Conservation (phyloP, 306 rosid species). For the Cucumis cinereus region DNA sequence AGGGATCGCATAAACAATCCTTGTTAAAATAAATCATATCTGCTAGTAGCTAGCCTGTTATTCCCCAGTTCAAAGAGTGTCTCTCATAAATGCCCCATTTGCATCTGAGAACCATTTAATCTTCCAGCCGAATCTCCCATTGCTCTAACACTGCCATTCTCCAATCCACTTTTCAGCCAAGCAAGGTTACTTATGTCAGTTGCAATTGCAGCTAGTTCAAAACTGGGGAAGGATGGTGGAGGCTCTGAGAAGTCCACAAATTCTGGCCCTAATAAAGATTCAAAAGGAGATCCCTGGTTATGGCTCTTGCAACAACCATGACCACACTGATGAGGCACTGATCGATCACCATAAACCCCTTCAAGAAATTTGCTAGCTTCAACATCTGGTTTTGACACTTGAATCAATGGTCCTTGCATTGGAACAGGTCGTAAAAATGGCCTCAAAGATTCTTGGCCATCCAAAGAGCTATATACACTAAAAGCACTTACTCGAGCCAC, state of each 20-base stretch:
- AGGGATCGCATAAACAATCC: not conserved
- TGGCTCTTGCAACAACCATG: conserved; percentile 53
- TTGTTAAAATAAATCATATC: not conserved
- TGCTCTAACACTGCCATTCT: conserved; percentile 55
- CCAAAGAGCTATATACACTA: conserved; percentile 38
- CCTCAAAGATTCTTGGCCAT: conserved; percentile 32
- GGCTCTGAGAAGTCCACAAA: conserved; percentile 70
- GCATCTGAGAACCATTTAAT: conserved; percentile 32
- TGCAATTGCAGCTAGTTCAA: conserved; percentile 88
- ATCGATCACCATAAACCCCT: conserved; percentile 31
- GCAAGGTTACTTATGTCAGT: conserved; percentile 83
- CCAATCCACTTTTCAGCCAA: conserved; percentile 95
- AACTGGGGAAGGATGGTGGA: conserved; percentile 48
- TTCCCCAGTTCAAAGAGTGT: conserved; percentile 15
- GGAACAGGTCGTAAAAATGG: conserved; percentile 41
- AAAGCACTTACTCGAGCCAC: conserved; percentile 81
- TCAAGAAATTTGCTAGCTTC: conserved; percentile 46
- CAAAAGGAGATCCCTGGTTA: conserved; percentile 17
- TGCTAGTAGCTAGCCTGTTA: not conserved
- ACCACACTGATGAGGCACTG: conserved; percentile 64
- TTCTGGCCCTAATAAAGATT: conserved; percentile 80
- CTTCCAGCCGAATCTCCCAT: conserved; percentile 49
- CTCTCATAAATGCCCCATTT: conserved; percentile 27
- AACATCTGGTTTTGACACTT: conserved; percentile 38
- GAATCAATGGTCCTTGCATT: conserved; percentile 49